Base-by-base conservation (phyloP, 768 basidiomycete genomes). In the Clavulina sp. region DNA sequence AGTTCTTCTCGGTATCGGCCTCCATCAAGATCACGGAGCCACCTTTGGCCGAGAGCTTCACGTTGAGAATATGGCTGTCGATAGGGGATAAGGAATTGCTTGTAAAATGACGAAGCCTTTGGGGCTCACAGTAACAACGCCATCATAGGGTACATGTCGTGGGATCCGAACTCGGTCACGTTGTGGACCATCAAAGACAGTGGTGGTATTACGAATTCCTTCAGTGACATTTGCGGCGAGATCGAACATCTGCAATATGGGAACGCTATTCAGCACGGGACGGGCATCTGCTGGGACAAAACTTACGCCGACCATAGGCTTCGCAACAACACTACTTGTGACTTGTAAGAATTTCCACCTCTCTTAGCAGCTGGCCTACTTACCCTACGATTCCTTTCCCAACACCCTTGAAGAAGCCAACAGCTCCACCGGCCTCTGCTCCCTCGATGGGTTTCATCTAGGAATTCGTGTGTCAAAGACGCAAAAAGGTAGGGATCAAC, bases 191-290 rank as follows among this genome's bases (percentile, higher is more conserved):
- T 97, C 95, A 56, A 97, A 99, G 2, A 97, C 93, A 2, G 91
- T 97, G 0, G 95, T 97, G 0, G 95, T 99, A 60, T 99, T 99
- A 41, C 95, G 80, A 56, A 99, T 93, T 26, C 93, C 87, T 89
- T 18, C 7, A 18, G 50, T 81, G 21, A 96, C 78, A 59, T 92
- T 96, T 13, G 92, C 84, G 2, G 92, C 86, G 41, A 99, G 75
- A 64, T 99, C 95, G 59, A 97, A 91, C 1, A 96, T 81, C 34
- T 38, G 34, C 9, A 38, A 38, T 38, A n/a, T n/a, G n/a, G n/a
- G 34, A 38, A 38, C 19, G n/a, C n/a, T n/a, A n/a, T n/a, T n/a
- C n/a, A n/a, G n/a, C n/a, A n/a, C n/a, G n/a, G n/a, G n/a, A n/a
- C n/a, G n/a, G n/a, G n/a, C 9, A 38, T 9, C 34, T 26, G 24